Conservation (phyloP, 345 rosid genomes). For the Acer campestre region DNA sequence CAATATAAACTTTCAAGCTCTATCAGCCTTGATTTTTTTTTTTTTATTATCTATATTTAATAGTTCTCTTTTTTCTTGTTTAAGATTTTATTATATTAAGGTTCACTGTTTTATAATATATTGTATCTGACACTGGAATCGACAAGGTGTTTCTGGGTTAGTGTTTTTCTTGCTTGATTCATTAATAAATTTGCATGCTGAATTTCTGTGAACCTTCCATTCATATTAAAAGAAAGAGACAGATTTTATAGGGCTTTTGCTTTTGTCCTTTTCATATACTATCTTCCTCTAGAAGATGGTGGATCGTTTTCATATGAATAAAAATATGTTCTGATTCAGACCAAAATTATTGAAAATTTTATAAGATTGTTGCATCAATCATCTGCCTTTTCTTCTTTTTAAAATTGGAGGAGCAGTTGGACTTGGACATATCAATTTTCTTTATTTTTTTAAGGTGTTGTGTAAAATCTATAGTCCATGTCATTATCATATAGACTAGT, state of each 20-base stretch:
- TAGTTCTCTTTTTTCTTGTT: not conserved
- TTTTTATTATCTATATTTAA: no score
- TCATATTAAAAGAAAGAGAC: not conserved
- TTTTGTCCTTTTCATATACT: not conserved
- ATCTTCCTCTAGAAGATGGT: not conserved
- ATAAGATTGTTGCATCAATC: not conserved
- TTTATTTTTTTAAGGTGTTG: not conserved
- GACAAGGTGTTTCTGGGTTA: not conserved
- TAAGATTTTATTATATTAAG: not conserved
- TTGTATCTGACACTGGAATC: no score
- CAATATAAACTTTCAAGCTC: not conserved
- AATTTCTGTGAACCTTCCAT: not conserved
- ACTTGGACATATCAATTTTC: conserved; percentile 2
- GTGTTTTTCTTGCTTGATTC: not conserved
- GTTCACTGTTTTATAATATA: no score
- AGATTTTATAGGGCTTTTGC: not conserved
- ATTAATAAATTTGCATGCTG: not conserved
- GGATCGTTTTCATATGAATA: not conserved
- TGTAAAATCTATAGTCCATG: not conserved
- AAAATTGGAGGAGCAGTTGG: not conserved
- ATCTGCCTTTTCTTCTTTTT: not conserved
- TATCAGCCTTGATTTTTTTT: not conserved
- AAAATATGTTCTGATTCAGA: not conserved
- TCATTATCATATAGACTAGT: not conserved
- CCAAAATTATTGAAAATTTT: not conserved